These are phyloP conservation scores for Botrytis aclada DNA, from an alignment of 2,329 filamentous ascomycete genomes.

Conservation along the genomic window DNA sequence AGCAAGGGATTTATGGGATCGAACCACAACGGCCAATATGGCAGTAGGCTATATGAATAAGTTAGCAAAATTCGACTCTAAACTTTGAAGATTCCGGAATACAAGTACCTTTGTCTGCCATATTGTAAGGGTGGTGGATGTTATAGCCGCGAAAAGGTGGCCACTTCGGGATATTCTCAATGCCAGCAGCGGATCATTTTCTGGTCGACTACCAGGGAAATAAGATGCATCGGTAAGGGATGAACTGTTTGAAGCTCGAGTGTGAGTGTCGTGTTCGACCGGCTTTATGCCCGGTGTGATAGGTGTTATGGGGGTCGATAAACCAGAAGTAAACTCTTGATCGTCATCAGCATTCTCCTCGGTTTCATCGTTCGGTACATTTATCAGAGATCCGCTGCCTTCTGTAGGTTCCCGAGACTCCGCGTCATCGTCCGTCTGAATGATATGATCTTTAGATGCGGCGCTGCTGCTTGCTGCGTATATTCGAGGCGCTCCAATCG, in stretches of 20 bases:
- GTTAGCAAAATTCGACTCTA: constrained; percentile 13
- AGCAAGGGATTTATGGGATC: constrained; percentile 74
- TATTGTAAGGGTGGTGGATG: constrained; percentile 78
- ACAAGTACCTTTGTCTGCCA: constrained; percentile 86
- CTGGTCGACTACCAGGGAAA: constrained; percentile 23
- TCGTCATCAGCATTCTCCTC: constrained; percentile 34
- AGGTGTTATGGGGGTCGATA: constrained; percentile 52
- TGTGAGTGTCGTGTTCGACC: constrained; percentile 52
- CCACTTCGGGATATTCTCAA: constrained; percentile 76
- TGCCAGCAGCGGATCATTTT: constrained; percentile 66
- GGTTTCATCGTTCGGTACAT: constrained; percentile 30
- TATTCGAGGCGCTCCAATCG: constrained; percentile 77
- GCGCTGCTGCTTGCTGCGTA: constrained; percentile 73
- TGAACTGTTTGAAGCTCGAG: constrained; percentile 22
- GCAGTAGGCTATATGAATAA: constrained; percentile 68
- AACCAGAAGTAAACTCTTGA: constrained; percentile 25
- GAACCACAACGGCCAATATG: constrained; percentile 78
- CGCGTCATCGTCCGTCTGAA: constrained; percentile 61
- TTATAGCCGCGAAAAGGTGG: constrained; percentile 84
- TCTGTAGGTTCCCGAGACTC: constrained; percentile 40
- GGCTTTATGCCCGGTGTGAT: constrained; percentile 56
- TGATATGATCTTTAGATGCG: constrained; percentile 48
- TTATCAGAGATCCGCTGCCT: constrained; percentile 37
- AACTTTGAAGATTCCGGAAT: not conserved
- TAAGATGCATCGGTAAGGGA: constrained; percentile 23